A percentile compares a stretch with the other conserved stretches of the same genome.
Evolutionary conservation across 2,329 filamentous ascomycete genomes (phyloP).

Genomic region (Rachicladosporium sp.): DNA sequence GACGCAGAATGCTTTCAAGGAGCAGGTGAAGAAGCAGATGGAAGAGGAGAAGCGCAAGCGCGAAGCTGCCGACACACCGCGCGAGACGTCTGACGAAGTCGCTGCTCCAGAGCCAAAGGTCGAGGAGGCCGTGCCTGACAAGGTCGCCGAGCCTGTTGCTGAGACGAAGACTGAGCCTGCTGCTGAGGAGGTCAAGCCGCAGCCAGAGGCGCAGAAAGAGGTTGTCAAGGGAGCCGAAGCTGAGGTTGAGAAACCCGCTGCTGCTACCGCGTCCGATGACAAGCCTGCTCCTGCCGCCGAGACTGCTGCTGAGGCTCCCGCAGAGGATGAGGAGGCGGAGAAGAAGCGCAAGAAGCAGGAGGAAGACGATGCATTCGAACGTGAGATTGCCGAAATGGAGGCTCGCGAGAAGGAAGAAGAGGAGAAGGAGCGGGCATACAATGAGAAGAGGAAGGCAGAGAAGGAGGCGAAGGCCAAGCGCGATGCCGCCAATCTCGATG

Average conservation of each 20-base stretch:
- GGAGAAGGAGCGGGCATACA: constrained; percentile 58
- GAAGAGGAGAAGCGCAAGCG: constrained; percentile 29
- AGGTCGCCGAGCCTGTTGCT: constrained; percentile 11
- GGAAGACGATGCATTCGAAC: constrained; percentile 34
- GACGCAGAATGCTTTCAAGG: constrained; percentile 50
- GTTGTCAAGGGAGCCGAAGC: constrained; percentile 6
- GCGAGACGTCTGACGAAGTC: too few relatives aligned
- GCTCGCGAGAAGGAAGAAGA: constrained; percentile 31
- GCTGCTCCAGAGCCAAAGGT: constrained; percentile 31
- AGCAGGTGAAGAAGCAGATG: constrained; percentile 51
- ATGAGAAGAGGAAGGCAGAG: constrained; percentile 58
- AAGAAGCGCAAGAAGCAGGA: constrained; percentile 21
- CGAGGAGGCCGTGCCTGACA: constrained; percentile 37
- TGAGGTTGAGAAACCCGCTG: constrained; percentile 18
- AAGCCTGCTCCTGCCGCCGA: constrained; percentile 18
- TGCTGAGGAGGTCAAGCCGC: constrained; percentile 22
- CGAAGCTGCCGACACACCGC: constrained; percentile 8
- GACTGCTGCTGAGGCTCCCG: constrained; percentile 9
- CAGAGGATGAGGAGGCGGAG: constrained; percentile 17
- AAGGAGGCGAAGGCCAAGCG: constrained; percentile 36
- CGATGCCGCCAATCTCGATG: constrained; percentile 43
- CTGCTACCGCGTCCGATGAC: constrained; percentile 16
- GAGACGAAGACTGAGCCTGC: constrained; percentile 37
- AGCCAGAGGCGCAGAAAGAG: too few relatives aligned
- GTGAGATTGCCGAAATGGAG: constrained; percentile 54